Evolutionary conservation across 805 yeast genomes (phyloP).

Genomic region (Ogataea nonfermentans): DNA sequence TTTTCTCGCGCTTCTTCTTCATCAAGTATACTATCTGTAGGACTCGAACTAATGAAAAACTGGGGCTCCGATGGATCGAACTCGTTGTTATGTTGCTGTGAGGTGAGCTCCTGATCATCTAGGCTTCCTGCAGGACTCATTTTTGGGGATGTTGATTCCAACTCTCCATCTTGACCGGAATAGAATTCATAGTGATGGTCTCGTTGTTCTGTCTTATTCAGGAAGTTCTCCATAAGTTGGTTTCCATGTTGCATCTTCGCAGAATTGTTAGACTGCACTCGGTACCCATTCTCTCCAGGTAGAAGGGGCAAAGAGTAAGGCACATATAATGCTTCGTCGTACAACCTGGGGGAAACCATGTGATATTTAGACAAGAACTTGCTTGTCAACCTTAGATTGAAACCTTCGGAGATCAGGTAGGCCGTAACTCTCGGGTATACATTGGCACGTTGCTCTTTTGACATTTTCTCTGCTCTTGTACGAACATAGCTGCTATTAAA

Average conservation of each 20-base stretch:
- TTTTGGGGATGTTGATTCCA: slow-evolving; percentile 20
- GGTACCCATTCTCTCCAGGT: slow-evolving; percentile 77
- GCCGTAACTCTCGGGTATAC: slow-evolving; percentile 87
- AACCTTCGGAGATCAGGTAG: slow-evolving; percentile 82
- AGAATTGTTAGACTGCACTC: slow-evolving; percentile 68
- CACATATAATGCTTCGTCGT: slow-evolving; percentile 91
- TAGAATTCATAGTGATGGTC: slow-evolving; percentile 92
- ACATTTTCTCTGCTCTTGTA: slow-evolving; percentile 52
- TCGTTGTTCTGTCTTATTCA: slow-evolving; percentile 77
- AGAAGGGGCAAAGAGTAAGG: slow-evolving; percentile 84
- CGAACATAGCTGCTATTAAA: slow-evolving; percentile 31
- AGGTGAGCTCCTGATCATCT: slow-evolving; percentile 19
- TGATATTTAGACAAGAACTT: slow-evolving; percentile 67
- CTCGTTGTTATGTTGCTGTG: slow-evolving; percentile 45
- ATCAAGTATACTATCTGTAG: slow-evolving; percentile 31
- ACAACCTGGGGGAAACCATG: slow-evolving; percentile 79
- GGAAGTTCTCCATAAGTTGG: slow-evolving; percentile 67
- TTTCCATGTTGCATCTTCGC: slow-evolving; percentile 39
- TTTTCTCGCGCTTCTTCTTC: slow-evolving; percentile 17
- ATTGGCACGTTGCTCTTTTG: slow-evolving; percentile 56
- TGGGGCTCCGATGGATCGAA: slow-evolving; percentile 94
- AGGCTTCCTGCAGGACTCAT: slow-evolving; percentile 22
- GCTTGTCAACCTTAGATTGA: slow-evolving; percentile 61
- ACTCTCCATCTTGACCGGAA: slow-evolving; percentile 64
- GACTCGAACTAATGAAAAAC: slow-evolving; percentile 57